Evolutionary conservation across 768 basidiomycete species (phyloP).

Genomic region (Fomitopsis serialis): DNA sequence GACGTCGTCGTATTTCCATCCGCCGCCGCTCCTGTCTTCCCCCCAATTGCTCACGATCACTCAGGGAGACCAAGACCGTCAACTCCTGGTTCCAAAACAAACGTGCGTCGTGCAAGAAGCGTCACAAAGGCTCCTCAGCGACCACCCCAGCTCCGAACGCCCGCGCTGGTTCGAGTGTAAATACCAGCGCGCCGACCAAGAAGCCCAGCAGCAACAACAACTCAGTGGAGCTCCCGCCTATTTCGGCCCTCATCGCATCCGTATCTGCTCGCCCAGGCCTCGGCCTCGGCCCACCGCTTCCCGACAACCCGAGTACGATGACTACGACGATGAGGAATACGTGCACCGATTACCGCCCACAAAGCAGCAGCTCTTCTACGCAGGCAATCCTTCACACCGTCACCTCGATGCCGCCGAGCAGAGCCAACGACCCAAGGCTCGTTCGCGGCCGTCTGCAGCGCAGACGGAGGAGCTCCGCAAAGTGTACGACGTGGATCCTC

Average conservation of each 20-base stretch:
- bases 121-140: conserved; percentile 29
- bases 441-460: conserved; percentile 55
- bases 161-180: background rate
- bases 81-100: conserved; percentile 89
- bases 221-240: conserved; percentile 31
- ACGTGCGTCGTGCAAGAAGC: conserved; percentile 77
- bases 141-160: background rate
- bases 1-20: background rate
- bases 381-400: conserved; percentile 43
- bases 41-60: conserved; percentile 10
- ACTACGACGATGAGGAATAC: conserved; percentile 42
- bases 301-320: conserved; percentile 32
- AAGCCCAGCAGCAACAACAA: conserved; percentile 26
- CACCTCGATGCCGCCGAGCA: conserved; percentile 38
- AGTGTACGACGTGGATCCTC: conserved; percentile 57
- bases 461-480: conserved; percentile 69
- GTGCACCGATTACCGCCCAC: conserved; percentile 14
- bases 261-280: conserved; percentile 29
- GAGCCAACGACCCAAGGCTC: conserved; percentile 48
- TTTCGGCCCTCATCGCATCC: conserved; percentile 36
- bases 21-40: background rate
- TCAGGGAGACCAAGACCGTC: conserved; percentile 80
- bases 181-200: conserved; percentile 22
- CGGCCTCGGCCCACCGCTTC: conserved; percentile 24
- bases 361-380: conserved; percentile 37